phyloP scores from a whole-genome alignment of 305 asterid genomes.

The Petunia hybrid region DNA sequence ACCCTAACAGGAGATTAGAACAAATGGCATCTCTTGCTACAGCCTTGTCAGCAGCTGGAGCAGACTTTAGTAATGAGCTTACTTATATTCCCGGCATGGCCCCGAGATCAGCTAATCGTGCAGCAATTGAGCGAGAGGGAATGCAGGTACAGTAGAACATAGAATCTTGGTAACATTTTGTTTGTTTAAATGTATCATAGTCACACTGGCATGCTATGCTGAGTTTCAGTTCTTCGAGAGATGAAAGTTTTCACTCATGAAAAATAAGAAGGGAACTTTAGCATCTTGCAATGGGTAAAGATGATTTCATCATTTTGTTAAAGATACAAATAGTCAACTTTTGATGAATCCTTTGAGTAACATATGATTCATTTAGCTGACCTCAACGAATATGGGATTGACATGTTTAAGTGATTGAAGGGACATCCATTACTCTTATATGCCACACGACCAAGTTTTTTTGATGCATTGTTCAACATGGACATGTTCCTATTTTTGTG shows the following conservation, averaged over 20 bases:
- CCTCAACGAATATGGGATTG: background rate
- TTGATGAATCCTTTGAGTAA: background rate
- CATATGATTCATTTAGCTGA: slow-evolving; percentile 1
- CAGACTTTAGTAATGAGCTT: slow-evolving; percentile 78
- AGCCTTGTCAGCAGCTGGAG: slow-evolving; percentile 68
- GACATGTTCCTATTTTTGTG: background rate
- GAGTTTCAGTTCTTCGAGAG: background rate
- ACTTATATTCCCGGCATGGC: slow-evolving; percentile 81
- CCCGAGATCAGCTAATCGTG: slow-evolving; percentile 73
- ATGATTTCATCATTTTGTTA: background rate
- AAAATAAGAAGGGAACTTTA: background rate
- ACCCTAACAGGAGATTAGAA: slow-evolving; percentile 64
- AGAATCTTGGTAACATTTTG: background rate
- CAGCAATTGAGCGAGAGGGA: slow-evolving; percentile 75
- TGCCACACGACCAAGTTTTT: background rate
- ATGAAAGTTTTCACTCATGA: background rate
- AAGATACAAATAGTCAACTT: background rate
- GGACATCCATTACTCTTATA: background rate
- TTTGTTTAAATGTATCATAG: background rate
- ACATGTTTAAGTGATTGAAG: background rate
- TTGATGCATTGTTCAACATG: background rate
- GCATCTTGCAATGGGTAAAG: background rate
- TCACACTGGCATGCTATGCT: slow-evolving; percentile 17
- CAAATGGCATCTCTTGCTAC: slow-evolving; percentile 95
- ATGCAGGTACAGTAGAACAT: slow-evolving; percentile 69